Base-by-base conservation (phyloP, 768 basidiomycete genomes). In the Galerina sulciceps region DNA sequence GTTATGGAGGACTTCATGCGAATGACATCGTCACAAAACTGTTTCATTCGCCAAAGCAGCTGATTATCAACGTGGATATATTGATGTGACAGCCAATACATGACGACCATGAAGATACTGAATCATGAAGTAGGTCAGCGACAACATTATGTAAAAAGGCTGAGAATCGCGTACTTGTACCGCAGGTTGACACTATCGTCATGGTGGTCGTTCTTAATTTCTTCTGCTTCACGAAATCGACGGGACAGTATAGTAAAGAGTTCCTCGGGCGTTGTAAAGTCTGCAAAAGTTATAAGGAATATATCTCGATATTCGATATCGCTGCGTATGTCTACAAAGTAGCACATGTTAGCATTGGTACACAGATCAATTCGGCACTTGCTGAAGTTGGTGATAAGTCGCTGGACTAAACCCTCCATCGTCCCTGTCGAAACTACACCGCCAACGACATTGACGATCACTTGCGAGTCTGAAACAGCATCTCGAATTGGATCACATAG, bases 261-360 rank as follows among this genome's bases (percentile, higher is more conserved):
- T 22, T 73, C 75, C 47, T 78, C 75, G 3, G 76, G 67, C 6
- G 76, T 76, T 1, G 78, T 75, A 59, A 81, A 83, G 41, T 79
- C 76, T 17, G 69, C 66, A 64, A 72, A 82, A 10, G 75, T 76
- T 1, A 73, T 72, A 17, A 84, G 70, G 34, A 84, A 67, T 37
- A 74, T 67, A 57, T 79, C 77, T 50, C 73, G 68, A 59, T 76
- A 79, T 37, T 79, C 76, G 9, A 62, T 36, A 52, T 77, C 75
- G 31, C 69, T 71, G 43, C 68, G 65, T 44, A 67, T 46, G 60
- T 73, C 74, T 80, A 48, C 53, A 14, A 20, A 31, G 11, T 8
- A 31, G 4, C 26, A 31, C 13, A 41, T 8, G n/a, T 34, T 42
- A 35, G n/a, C n/a, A 50, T 17, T 3, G 4, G 4, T 8, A 34